Evolutionary conservation across 495 filamentous ascomycete genomes (phyloP), one percentile per base, ranked within the genome.

Genomic region (Trichodelitschia bisporula): DNA sequence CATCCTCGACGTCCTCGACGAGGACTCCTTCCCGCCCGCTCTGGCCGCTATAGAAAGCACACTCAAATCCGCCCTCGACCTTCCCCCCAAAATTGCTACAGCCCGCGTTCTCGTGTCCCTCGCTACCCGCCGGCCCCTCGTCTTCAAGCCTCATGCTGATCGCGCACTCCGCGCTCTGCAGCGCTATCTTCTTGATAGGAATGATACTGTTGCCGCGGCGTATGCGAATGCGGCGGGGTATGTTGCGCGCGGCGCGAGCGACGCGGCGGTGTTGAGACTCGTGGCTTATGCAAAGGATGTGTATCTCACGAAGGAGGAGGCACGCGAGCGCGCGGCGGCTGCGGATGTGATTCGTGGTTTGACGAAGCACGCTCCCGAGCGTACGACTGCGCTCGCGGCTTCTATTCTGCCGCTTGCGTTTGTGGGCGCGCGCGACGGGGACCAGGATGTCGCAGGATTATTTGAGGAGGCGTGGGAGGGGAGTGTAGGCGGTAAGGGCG

Each of bases 61-160:
- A 2, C 73, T 93, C 45, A 83, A 82, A 39, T 66, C 72, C 13
- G 75, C 78, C 2, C 63, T 97, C 26, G 84, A 80, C 2, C 69
- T 93, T 46, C 84, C 84, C 5, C 83, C 77, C 2, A 93, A 92
- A 54, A 70, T 93, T 29, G 86, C 80, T 18, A 84, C 78, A 39
- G 70, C 70, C 40, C 70, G 77, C 26, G 72, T 91, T 14, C 59
- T 97, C 8, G 76, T 78, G 4, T 79, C 76, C n/a, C 61, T 97
- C 15, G 76, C 74, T 31, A 84, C 80, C 32, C 62, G 74, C 16
- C 72, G 77, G 32, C 64, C 59, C 17, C 60, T 70, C 23, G 51
- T 78, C 24, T 76, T 91, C 53, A 12, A 59, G 15, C 72, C 77
- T 1, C 70, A 83, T 49, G 72, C 76, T 11, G 70, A 80, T 40